Conservation (phyloP, 257 asterid species). For the Capsicum baccatum region DNA sequence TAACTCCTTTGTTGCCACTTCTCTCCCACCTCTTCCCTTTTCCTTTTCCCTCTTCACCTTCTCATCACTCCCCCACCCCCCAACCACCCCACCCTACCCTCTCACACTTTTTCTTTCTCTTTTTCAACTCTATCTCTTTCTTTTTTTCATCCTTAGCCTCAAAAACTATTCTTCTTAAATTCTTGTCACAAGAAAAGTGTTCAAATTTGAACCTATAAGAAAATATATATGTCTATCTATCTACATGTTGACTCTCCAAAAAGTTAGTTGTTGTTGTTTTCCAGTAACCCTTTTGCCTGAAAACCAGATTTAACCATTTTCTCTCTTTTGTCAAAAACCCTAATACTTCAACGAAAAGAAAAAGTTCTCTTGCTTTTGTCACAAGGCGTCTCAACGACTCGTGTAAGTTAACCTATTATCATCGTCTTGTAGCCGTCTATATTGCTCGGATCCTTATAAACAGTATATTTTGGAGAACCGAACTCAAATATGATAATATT, state of each 20-base stretch:
- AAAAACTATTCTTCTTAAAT: constrained; percentile 36
- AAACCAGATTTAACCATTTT: constrained; percentile 31
- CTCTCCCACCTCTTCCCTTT: constrained; percentile 29
- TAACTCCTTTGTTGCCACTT: constrained; percentile 36
- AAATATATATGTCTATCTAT: neutral
- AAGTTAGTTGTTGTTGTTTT: neutral
- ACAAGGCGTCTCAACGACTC: constrained; percentile 3
- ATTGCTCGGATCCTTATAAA: neutral
- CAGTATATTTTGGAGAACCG: neutral
- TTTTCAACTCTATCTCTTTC: neutral
- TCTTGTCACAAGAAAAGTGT: constrained; percentile 45
- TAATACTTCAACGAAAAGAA: constrained; percentile 27
- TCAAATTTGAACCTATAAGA: neutral
- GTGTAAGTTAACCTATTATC: neutral
- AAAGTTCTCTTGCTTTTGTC: constrained; percentile 13
- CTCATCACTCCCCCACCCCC: neutral
- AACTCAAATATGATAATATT: neutral
- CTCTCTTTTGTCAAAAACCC: constrained; percentile 25
- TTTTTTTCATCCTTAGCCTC: constrained; percentile 15
- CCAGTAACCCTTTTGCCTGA: constrained; percentile 6
- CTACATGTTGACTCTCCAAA: constrained; percentile 28
- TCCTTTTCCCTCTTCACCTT: neutral
- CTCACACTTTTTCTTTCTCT: neutral
- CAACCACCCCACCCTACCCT: constrained; percentile 5
- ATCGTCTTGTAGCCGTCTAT: neutral